phyloP scores from a whole-genome alignment of 73 alveolate species.

The Loxodes magnus region DNA sequence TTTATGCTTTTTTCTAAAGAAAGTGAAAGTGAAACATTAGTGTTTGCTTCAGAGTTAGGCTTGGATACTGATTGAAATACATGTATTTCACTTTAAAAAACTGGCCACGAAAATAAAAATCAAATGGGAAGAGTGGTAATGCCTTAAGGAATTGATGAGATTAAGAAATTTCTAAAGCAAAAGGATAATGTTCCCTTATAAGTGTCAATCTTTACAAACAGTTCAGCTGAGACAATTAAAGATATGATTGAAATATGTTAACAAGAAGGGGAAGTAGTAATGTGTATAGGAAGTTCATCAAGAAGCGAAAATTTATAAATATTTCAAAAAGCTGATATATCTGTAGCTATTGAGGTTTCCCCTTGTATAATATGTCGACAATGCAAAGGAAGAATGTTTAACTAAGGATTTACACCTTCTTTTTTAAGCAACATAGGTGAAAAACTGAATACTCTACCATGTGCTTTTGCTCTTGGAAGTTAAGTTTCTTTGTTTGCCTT shows the following conservation, averaged over 20 bases:
- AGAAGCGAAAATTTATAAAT: background rate
- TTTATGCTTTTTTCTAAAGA: slow-evolving; percentile 7
- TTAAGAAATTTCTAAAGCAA: background rate
- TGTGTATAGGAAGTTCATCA: background rate
- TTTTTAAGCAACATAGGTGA: background rate
- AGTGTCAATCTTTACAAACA: slow-evolving; percentile 10
- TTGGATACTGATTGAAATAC: slow-evolving; percentile 9
- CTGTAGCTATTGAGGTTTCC: slow-evolving; percentile 1
- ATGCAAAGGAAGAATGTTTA: background rate
- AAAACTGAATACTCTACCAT: slow-evolving; percentile 7
- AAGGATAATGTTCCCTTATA: slow-evolving; percentile 1
- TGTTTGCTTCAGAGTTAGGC: slow-evolving; percentile 12
- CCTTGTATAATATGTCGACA: slow-evolving; percentile 1
- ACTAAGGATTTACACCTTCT: background rate
- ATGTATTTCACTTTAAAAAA: background rate
- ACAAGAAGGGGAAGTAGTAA: slow-evolving; percentile 11
- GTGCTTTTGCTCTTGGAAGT: background rate
- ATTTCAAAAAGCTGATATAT: slow-evolving; percentile 7
- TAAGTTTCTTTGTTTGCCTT: background rate
- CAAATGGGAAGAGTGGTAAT: slow-evolving; percentile 2
- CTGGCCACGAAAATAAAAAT: background rate
- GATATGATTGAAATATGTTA: slow-evolving; percentile 13
- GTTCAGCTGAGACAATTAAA: background rate
- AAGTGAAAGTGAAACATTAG: slow-evolving; percentile 3
- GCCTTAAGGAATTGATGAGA: slow-evolving; percentile 9